Evolutionary conservation across 192 early-diverging fungal species (phyloP).

Genomic region (Cladochytrium replicatum): DNA sequence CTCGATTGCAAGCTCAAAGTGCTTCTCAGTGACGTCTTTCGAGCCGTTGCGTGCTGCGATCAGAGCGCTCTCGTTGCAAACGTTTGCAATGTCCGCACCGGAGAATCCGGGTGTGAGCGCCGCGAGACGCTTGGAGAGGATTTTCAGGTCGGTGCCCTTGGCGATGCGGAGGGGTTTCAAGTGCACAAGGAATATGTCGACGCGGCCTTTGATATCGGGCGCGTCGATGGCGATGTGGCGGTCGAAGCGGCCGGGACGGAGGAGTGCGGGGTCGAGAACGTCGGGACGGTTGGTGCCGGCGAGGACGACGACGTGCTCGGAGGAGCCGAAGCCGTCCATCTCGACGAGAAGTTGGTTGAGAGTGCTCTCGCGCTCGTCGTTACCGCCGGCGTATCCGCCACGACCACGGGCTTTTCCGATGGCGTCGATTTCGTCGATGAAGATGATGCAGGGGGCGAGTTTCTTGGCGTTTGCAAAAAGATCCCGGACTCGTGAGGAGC

Average conservation of each 20-base stretch:
- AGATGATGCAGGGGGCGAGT: conserved; percentile 95
- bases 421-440: conserved; percentile 99
- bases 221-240: conserved; percentile 94
- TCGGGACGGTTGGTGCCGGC: conserved; percentile 98
- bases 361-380: conserved; percentile 96
- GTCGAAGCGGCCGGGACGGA: conserved; percentile 97
- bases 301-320: conserved; percentile 86
- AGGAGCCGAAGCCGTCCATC: conserved; percentile 94
- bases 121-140: conserved; percentile 75
- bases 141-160: conserved; percentile 57
- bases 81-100: conserved; percentile 96
- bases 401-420: conserved; percentile 95
- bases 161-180: conserved; percentile 83
- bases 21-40: conserved; percentile 64
- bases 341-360: conserved; percentile 97
- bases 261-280: conserved; percentile 89
- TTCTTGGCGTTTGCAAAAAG: conserved; percentile 96
- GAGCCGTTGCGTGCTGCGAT: conserved; percentile 86
- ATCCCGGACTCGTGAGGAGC: conserved; percentile 85
- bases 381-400: conserved; percentile 78
- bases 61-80: conserved; percentile 97
- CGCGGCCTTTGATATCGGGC: conserved; percentile 93
- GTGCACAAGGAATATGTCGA: conserved; percentile 95
- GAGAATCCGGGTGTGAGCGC: conserved; percentile 97
- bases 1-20: conserved; percentile 98